Conservation (phyloP, 495 filamentous ascomycete genomes). For the Polyplosphaeria fusca region DNA sequence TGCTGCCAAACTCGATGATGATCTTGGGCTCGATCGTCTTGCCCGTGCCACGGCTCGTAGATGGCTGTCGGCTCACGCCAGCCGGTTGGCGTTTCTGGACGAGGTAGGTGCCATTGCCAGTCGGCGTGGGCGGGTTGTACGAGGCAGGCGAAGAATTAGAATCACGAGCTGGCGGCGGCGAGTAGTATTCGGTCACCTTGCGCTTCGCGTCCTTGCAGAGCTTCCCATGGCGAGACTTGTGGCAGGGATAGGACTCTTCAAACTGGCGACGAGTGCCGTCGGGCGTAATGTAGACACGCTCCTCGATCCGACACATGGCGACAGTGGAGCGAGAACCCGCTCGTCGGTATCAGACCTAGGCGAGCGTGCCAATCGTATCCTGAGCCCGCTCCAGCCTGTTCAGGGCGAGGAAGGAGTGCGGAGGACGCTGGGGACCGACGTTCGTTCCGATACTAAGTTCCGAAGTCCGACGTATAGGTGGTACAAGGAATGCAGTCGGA, state of each 20-base stretch:
- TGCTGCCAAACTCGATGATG: constrained; percentile 19
- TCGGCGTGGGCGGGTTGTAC: constrained; percentile 26
- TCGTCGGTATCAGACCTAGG: constrained; percentile 1
- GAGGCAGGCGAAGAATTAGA: constrained; percentile 24
- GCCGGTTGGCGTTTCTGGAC: constrained; percentile 16
- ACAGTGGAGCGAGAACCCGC: not conserved
- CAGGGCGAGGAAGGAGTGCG: constrained; percentile 2
- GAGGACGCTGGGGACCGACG: not conserved
- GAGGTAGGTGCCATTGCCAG: constrained; percentile 23
- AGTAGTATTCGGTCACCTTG: constrained; percentile 18
- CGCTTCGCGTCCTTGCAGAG: constrained; percentile 16
- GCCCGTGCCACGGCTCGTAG: constrained; percentile 18
- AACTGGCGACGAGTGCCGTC: constrained; percentile 18
- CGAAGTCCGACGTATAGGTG: constrained; percentile 29
- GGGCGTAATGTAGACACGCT: constrained; percentile 20
- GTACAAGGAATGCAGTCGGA: not conserved
- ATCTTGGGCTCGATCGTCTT: constrained; percentile 21
- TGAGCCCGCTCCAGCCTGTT: not conserved
- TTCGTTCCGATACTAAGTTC: constrained; percentile 13
- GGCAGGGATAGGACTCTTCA: constrained; percentile 16
- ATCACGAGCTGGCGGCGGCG: constrained; percentile 17
- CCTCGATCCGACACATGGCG: constrained; percentile 28
- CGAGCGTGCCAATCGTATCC: not conserved
- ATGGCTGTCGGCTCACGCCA: constrained; percentile 9
- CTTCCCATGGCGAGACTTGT: constrained; percentile 4